Percentiles rank a stretch among this genome's conserved stretches.
Conservation (phyloP, 176 grass and related monocot species). For the Oryza meridionalis region DNA sequence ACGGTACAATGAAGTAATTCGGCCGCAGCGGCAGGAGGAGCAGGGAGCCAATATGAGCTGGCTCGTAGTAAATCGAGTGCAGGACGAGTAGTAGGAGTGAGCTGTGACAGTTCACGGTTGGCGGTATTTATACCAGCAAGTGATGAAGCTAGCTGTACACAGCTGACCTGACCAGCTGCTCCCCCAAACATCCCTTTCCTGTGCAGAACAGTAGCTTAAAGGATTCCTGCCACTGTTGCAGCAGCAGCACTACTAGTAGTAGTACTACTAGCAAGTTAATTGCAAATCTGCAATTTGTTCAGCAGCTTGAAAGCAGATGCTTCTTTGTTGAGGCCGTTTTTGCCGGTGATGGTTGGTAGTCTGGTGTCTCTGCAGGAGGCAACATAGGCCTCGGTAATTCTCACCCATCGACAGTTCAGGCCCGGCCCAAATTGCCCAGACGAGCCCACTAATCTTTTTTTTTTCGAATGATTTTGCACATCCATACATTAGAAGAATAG, state of each 20-base stretch:
- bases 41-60: slow-evolving; percentile 7
- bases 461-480: too few species aligned
- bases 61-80: background rate
- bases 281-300: background rate
- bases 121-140: background rate
- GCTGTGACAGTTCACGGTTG: slow-evolving; percentile 1
- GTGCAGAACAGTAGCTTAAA: slow-evolving; percentile 8
- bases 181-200: background rate
- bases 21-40: background rate
- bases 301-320: too few species aligned
- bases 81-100: background rate
- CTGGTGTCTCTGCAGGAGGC: background rate
- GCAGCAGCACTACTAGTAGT: background rate
- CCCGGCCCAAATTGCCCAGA: background rate
- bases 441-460: too few species aligned
- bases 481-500: too few species aligned
- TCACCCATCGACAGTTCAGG: background rate
- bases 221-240: background rate
- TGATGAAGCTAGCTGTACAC: background rate
- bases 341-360: background rate
- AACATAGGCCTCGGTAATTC: background rate
- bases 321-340: background rate
- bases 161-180: background rate
- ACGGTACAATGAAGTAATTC: background rate
- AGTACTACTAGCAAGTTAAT: too few species aligned